Evolutionary conservation across 768 basidiomycete species (phyloP), one percentile per base, ranked within the genome.

Genomic region (Neoboletus brunneissimus): DNA sequence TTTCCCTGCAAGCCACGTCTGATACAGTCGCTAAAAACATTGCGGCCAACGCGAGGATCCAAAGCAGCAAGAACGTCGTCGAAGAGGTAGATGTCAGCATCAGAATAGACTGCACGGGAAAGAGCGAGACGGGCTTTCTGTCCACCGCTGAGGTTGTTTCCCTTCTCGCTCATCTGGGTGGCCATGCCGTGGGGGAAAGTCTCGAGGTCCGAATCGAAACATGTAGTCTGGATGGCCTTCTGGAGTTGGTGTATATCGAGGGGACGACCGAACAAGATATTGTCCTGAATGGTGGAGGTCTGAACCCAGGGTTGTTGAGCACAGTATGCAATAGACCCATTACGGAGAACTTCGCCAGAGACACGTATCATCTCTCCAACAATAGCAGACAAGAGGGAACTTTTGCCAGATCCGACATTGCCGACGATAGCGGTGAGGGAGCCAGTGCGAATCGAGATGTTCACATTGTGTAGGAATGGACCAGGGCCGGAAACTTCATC

Each of bases 81-180:
- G 43, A 80, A 72, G 18, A 80, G 70, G 48, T 79, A 68, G 45
- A 78, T 72, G 4, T 73, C 69, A 8, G 79, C 73, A 46, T 73
- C 63, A 5, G 74, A 74, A 55, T 80, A 80, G 15, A 80, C 67
- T 4, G 79, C 79, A 29, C 79, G 71, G 29, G 79, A 79, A 35
- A 80, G 67, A 5, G 75, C 72, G 25, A 81, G 72, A 34, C 80
- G 67, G 7, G 80, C 80, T 62, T 79, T 81, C 62, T 81, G 80
- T 35, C 80, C 80, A 42, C 80, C 80, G 55, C 72, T 75, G 29
- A 62, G 65, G 48, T 75, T 80, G 45, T 72, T 68, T 34, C 79
- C 79, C 57, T 78, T 79, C 59, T 80, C 79, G 31, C 77, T 79
- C 56, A 80, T 72, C 61, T 80, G 76, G 2, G 79, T 80, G 37